phyloP scores from a whole-genome alignment of 768 basidiomycete genomes.

The Inosperma sp. region DNA sequence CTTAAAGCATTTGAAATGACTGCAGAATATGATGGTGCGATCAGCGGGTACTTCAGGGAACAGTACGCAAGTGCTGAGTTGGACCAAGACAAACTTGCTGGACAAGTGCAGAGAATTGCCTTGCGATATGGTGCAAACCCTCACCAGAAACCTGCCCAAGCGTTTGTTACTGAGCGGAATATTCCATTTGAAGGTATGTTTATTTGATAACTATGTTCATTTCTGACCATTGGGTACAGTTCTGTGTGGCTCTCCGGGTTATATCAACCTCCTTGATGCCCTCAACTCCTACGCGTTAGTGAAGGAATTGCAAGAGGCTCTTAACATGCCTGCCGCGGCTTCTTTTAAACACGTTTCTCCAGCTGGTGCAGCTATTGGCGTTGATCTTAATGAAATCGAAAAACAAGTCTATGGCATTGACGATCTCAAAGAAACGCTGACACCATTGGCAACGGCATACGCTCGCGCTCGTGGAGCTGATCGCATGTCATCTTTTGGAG shows the following conservation, averaged over 20 bases:
- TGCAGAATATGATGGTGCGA: conserved; percentile 90
- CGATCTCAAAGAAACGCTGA: conserved; percentile 85
- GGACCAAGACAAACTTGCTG: conserved; percentile 54
- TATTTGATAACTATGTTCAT: neutral
- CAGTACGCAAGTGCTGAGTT: conserved; percentile 87
- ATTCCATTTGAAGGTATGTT: conserved; percentile 87
- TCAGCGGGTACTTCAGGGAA: conserved; percentile 93
- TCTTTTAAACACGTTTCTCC: conserved; percentile 99
- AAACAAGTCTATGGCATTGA: conserved; percentile 96
- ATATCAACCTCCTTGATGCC: conserved; percentile 97
- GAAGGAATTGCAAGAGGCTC: conserved; percentile 84
- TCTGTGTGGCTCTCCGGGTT: conserved; percentile 91
- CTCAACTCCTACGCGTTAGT: conserved; percentile 97
- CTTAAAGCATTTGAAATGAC: conserved; percentile 98
- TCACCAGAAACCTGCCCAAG: conserved; percentile 97
- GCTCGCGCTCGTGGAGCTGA: conserved; percentile 97
- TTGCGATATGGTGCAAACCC: conserved; percentile 97
- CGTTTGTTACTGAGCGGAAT: conserved; percentile 82
- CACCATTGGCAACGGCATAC: conserved; percentile 87
- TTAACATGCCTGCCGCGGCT: conserved; percentile 89
- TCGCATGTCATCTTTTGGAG: conserved; percentile 99
- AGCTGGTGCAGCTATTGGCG: conserved; percentile 91
- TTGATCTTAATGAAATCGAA: conserved; percentile 76
- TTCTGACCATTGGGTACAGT: conserved; percentile 41
- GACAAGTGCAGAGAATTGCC: conserved; percentile 74